Base-by-base conservation (phyloP, 192 early-diverging fungal genomes). In the Coemansia sp. region DNA sequence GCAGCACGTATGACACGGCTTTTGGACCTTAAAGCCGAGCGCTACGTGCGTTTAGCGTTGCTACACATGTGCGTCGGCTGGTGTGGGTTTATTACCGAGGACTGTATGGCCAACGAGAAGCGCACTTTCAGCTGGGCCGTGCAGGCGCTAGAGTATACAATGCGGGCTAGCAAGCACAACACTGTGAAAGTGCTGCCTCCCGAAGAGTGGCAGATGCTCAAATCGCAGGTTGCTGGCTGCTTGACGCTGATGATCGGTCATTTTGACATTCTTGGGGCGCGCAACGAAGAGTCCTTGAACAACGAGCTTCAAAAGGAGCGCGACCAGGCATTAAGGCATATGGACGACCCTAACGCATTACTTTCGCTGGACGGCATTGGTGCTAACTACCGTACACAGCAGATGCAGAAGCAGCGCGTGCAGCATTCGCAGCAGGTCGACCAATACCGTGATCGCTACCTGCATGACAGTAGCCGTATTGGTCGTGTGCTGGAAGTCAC, bases 91-190 rank as follows among this genome's bases (percentile, higher is more conserved):
- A 91, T 93, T 46, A 88, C 86, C 34, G 88, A 90, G 62, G 91
- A 95, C 65, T 92, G 92, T 68, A 79, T 86, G 59, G 90, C 89
- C 8, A 88, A 88, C 24, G 91, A 94, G 60, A 82, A 91, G 20
- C 87, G 88, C 33, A 92, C 91, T 6, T 92, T 91, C 83, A 83
- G 90, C 43, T 93, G 92, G 94, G 89, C 89, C 3, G 89, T 96
- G 36, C 73, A 86, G 45, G 94, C 93, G 3, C 82, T 96, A 2
- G 91, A 94, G 71, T 91, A 92, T 67, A 90, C 89, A 3, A 90
- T 92, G 87, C 84, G 83, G 14, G 87, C 90, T 63, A 89, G 90
- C 58, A 86, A 87, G 55, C 88, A 88, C 43, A 86, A 87, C 57
- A 86, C 86, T 24, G 87, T 96, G 36, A 83, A 88, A 13, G 82